Evolutionary conservation across 495 filamentous ascomycete genomes (phyloP).

Genomic region (Apodospora peruviana): DNA sequence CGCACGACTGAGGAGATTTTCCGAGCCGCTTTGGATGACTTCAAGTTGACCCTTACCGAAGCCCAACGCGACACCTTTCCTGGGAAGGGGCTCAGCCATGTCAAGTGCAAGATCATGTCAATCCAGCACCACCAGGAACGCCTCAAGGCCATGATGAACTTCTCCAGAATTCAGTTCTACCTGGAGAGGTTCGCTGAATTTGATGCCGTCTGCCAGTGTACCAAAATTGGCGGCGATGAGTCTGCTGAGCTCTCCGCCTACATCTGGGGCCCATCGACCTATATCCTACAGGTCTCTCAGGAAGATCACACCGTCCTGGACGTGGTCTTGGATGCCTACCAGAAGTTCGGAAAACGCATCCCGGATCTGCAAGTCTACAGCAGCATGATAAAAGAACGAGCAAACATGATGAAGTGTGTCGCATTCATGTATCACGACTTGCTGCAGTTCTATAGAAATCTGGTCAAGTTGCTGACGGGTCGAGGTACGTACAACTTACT

Average conservation of each 20-base stretch:
- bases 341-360: constrained; percentile 33
- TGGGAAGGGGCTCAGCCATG: constrained; percentile 15
- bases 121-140: constrained; percentile 32
- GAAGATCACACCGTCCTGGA: constrained; percentile 32
- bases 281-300: constrained; percentile 26
- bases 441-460: constrained; percentile 34
- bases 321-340: constrained; percentile 35
- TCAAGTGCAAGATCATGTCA: constrained; percentile 22
- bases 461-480: constrained; percentile 27
- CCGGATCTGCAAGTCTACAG: constrained; percentile 31
- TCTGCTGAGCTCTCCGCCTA: constrained; percentile 27
- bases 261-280: constrained; percentile 34
- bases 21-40: constrained; percentile 15
- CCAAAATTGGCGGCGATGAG: constrained; percentile 34
- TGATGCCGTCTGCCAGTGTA: constrained; percentile 21
- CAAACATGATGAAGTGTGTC: constrained; percentile 25
- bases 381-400: constrained; percentile 20
- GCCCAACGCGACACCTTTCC: constrained; percentile 23
- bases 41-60: constrained; percentile 20
- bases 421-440: constrained; percentile 40
- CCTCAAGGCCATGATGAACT: constrained; percentile 28
- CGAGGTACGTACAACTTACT: constrained; percentile 7
- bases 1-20: constrained; percentile 8
- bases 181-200: constrained; percentile 38
- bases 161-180: constrained; percentile 31